Conservation (phyloP, 192 early-diverging fungal genomes). For the Haplosporangium gracile region DNA sequence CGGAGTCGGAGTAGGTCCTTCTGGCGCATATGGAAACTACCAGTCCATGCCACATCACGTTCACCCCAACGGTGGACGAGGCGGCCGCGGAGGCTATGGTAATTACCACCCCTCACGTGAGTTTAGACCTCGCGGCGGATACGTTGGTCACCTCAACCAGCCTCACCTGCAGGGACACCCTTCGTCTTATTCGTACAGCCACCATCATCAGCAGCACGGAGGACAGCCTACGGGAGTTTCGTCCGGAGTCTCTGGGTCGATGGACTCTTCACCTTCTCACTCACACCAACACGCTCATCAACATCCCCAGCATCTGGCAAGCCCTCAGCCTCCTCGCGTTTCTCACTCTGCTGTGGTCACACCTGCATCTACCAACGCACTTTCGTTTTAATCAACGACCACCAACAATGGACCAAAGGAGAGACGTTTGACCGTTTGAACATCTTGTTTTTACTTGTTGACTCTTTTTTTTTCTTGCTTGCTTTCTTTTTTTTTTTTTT, state of each 20-base stretch:
- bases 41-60: slow-evolving; percentile 1
- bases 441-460: neutral
- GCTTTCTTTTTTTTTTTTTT: neutral
- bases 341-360: slow-evolving; percentile 2
- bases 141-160: slow-evolving; percentile 16
- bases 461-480: no score
- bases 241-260: neutral
- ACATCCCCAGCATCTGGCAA: neutral
- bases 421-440: neutral
- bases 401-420: neutral
- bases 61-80: neutral
- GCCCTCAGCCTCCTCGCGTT: neutral
- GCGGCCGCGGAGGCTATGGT: slow-evolving; percentile 2
- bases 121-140: slow-evolving; percentile 19
- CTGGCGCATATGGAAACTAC: neutral
- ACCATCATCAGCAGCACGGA: neutral
- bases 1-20: slow-evolving; percentile 23
- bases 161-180: slow-evolving; percentile 1
- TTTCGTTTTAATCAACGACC: neutral
- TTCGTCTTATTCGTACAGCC: neutral
- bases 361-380: neutral
- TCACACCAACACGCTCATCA: neutral
- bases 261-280: neutral
- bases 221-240: neutral
- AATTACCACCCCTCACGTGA: slow-evolving; percentile 11